Evolutionary conservation across 176 grass and related monocot genomes (phyloP), one percentile per base, ranked within the genome.

Genomic region (Alloteropsis semialata): DNA sequence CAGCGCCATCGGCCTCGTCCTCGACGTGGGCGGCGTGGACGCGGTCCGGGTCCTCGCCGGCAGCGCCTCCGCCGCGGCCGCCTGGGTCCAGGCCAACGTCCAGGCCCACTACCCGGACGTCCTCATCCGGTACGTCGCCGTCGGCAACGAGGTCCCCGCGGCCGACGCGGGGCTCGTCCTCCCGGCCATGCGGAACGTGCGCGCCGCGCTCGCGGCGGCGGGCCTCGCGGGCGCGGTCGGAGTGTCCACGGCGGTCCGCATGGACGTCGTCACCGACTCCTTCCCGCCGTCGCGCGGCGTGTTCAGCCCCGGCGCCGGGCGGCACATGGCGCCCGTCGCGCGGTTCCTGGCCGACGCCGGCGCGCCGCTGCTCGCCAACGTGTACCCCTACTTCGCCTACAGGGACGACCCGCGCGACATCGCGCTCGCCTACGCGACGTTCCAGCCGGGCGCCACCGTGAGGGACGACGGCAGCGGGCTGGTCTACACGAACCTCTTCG

Each of bases 161-260:
- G 82, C 0, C 18, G 38, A 24, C 41, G 53, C 55, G 29, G 59
- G 63, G 8, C 24, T 42, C 56, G 39, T 94, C 55, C 86, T 91
- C 43, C 88, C 92, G 15, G 92, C 92, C 63, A 88, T 91, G 86
- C 69, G 48, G 30, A 91, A 84, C 77, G 38, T 94, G 39, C 28
- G 77, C 27, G 30, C 5, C 27, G 88, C 92, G 0, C 39, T 94
- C 7, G 59, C 38, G 57, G 3, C 57, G 24, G 57, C 57, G 56
- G 56, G 56, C 25, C 57, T 60, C 57, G 57, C 57, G 11, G 57
- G 24, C 25, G 57, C 25, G 11, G 1, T 60, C 57, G 14, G 6
- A 25, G 57, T 60, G 57, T 60, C 57, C 57, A 60, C 57, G 57
- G 57, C 57, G 57, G 57, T 60, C 12, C 57, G 57, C 25, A 60